Evolutionary conservation across 2,329 filamentous ascomycete genomes (phyloP).

Genomic region (Ophiostoma ulmi): DNA sequence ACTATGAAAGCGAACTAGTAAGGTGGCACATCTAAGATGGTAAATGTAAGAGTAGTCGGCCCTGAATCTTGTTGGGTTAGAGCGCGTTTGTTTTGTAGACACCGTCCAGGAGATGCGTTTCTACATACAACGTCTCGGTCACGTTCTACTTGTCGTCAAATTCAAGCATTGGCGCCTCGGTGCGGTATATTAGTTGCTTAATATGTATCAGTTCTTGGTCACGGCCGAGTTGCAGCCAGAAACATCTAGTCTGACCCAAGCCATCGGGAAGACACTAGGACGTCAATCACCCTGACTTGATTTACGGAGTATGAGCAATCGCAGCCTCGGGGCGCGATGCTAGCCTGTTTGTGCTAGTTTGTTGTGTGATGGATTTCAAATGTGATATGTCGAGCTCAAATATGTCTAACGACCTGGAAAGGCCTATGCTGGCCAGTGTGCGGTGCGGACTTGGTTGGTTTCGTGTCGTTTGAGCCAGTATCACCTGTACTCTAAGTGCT

Average conservation of each 20-base stretch:
- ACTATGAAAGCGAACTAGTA: neutral
- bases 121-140: neutral
- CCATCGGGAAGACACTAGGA: conserved; percentile 9
- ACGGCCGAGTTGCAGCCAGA: neutral
- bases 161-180: neutral
- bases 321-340: conserved; percentile 6
- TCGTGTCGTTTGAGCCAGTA: neutral
- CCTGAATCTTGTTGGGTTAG: neutral
- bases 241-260: neutral
- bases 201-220: neutral
- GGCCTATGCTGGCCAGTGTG: neutral
- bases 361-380: neutral
- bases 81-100: neutral
- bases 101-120: neutral
- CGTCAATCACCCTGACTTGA: neutral
- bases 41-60: too few species aligned
- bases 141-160: neutral
- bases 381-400: neutral
- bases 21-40: neutral
- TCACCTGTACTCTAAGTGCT: neutral
- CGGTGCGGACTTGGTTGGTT: neutral
- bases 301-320: neutral
- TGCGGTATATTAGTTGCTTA: neutral
- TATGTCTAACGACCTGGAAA: neutral
- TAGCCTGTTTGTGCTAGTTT: neutral